phyloP scores from a whole-genome alignment of 2,329 filamentous ascomycete genomes.

The Fonsecaea erecta region DNA sequence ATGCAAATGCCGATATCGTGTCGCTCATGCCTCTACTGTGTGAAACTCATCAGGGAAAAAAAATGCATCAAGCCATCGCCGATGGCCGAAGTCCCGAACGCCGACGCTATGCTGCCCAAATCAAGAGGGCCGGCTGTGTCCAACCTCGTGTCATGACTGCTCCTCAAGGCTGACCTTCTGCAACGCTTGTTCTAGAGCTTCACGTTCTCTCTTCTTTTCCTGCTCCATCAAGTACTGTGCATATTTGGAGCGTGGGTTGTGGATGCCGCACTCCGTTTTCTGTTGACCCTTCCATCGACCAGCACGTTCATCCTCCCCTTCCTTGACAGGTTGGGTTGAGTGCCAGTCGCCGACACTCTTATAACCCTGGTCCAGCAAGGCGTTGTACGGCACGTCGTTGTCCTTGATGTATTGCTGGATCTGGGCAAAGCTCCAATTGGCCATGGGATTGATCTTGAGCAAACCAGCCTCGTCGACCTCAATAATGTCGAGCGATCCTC shows the following conservation, averaged over 20 bases:
- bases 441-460: constrained; percentile 96
- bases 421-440: constrained; percentile 90
- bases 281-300: constrained; percentile 94
- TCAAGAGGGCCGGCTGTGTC: background rate
- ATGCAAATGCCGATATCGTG: constrained; percentile 26
- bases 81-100: constrained; percentile 32
- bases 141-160: background rate
- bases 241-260: constrained; percentile 96
- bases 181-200: constrained; percentile 55
- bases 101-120: constrained; percentile 36
- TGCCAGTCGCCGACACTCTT: constrained; percentile 99
- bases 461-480: constrained; percentile 90
- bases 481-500: constrained; percentile 86
- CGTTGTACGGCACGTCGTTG: constrained; percentile 91
- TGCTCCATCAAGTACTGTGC: constrained; percentile 79
- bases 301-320: constrained; percentile 92
- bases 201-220: constrained; percentile 69
- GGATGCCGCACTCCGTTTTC: constrained; percentile 98
- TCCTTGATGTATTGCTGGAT: constrained; percentile 86
- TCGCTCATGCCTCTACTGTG: constrained; percentile 15
- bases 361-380: constrained; percentile 88
- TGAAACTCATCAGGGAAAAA: constrained; percentile 9
- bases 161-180: constrained; percentile 33
- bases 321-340: constrained; percentile 86
- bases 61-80: constrained; percentile 22